A percentile compares a stretch with the other conserved stretches of the same genome.
These are phyloP conservation scores for Cornus controversa DNA, from an alignment of 148 eudicot genomes.

Conservation along the genomic window DNA sequence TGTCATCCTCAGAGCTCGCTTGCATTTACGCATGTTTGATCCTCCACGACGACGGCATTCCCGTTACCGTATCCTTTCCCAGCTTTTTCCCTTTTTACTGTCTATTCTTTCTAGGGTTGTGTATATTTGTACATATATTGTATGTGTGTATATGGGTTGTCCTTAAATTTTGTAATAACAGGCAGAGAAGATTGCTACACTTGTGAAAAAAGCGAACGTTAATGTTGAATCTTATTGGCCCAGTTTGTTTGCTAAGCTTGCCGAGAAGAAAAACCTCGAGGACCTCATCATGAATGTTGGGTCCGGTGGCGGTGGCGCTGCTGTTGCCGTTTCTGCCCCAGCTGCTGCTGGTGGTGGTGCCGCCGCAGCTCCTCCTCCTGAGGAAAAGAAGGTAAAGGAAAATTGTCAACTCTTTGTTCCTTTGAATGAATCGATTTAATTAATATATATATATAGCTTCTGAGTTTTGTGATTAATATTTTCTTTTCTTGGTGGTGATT, in stretches of 20 bases:
- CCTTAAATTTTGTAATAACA: constrained; percentile 12
- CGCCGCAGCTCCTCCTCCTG: constrained; percentile 32
- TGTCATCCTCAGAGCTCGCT: constrained; percentile 3
- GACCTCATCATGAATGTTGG: constrained; percentile 46
- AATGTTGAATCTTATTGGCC: constrained; percentile 44
- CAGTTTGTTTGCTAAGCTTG: constrained; percentile 46
- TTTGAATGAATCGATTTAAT: no score
- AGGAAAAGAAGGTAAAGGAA: constrained; percentile 39
- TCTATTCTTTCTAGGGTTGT: not conserved
- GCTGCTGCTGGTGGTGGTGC: constrained; percentile 20
- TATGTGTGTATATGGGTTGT: not conserved
- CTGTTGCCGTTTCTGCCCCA: constrained; percentile 18
- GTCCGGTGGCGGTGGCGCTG: constrained; percentile 45
- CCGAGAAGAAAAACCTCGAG: constrained; percentile 38
- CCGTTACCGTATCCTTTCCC: constrained; percentile 32
- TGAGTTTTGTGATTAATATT: not conserved
- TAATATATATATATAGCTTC: no score
- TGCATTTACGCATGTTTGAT: constrained; percentile 47
- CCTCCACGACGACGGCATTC: constrained; percentile 43
- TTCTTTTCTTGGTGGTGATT: not conserved
- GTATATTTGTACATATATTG: not conserved
- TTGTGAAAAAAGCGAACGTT: constrained; percentile 36
- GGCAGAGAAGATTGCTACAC: constrained; percentile 41
- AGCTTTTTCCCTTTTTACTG: not conserved
- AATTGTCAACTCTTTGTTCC: not conserved